A percentile compares a stretch with the other conserved stretches of the same genome.
These are phyloP conservation scores for Asterophora parasitica DNA, from an alignment of 768 basidiomycete species.

Conservation along the genomic window DNA sequence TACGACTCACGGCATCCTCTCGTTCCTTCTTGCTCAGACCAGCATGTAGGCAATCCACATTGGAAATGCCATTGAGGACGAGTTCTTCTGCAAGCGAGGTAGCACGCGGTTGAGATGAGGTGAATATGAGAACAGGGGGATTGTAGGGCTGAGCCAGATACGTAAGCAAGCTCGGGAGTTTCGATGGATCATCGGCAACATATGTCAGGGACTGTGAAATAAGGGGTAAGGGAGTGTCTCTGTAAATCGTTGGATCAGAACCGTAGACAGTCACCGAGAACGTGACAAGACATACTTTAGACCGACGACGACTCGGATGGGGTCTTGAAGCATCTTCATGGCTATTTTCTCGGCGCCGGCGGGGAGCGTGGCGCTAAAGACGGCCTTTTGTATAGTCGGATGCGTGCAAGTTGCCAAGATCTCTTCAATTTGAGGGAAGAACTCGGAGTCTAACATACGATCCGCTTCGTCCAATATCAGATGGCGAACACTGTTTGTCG, in stretches of 20 bases:
- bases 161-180: slow-evolving; percentile 80
- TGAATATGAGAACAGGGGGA: slow-evolving; percentile 89
- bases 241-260: slow-evolving; percentile 23
- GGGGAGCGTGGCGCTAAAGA: slow-evolving; percentile 94
- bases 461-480: slow-evolving; percentile 90
- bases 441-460: slow-evolving; percentile 85
- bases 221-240: slow-evolving; percentile 92
- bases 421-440: slow-evolving; percentile 84
- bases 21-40: slow-evolving; percentile 85
- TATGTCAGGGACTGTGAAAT: slow-evolving; percentile 87
- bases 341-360: slow-evolving; percentile 83
- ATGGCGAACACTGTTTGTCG: slow-evolving; percentile 66
- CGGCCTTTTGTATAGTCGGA: slow-evolving; percentile 70
- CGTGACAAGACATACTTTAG: slow-evolving; percentile 63
- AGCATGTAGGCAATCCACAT: slow-evolving; percentile 89
- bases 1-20: slow-evolving; percentile 76
- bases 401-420: slow-evolving; percentile 75
- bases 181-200: slow-evolving; percentile 91
- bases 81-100: slow-evolving; percentile 79
- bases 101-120: slow-evolving; percentile 83
- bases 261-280: neutral
- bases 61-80: slow-evolving; percentile 67
- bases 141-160: slow-evolving; percentile 80
- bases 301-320: slow-evolving; percentile 93
- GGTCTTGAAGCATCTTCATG: slow-evolving; percentile 77